Conservation (phyloP, 805 yeast genomes). For the Metschnikowia kofuensis region DNA sequence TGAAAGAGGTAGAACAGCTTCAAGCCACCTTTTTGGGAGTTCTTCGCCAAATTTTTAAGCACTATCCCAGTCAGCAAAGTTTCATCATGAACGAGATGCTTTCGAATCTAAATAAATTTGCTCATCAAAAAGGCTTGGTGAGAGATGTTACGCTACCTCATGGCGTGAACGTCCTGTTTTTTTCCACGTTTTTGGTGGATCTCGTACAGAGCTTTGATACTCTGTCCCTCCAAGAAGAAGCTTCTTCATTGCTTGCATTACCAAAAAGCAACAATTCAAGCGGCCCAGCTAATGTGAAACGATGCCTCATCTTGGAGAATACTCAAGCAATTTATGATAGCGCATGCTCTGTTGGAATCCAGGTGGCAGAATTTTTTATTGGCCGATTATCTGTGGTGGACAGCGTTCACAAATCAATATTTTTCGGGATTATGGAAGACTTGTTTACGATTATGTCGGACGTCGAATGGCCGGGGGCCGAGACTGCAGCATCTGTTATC, state of each 20-base stretch:
- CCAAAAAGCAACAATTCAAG: constrained; percentile 7
- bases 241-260: background rate
- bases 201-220: constrained; percentile 37
- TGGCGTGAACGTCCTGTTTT: constrained; percentile 49
- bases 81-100: constrained; percentile 63
- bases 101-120: constrained; percentile 47
- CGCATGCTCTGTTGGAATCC: background rate
- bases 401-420: constrained; percentile 6
- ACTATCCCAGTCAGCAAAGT: constrained; percentile 49
- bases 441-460: constrained; percentile 44
- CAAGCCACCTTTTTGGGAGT: constrained; percentile 28
- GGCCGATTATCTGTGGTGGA: constrained; percentile 6
- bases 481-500: constrained; percentile 15
- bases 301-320: constrained; percentile 5
- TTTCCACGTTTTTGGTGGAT: constrained; percentile 44
- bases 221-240: constrained; percentile 1
- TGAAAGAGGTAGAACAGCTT: constrained; percentile 24
- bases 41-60: constrained; percentile 36
- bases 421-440: constrained; percentile 49
- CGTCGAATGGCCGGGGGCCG: constrained; percentile 67
- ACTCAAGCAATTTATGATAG: background rate
- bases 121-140: constrained; percentile 42
- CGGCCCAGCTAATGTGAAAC: constrained; percentile 5
- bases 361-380: constrained; percentile 9
- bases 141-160: constrained; percentile 42